phyloP scores from a whole-genome alignment of 106 monocot genomes.

The Dendrobium catenatum region DNA sequence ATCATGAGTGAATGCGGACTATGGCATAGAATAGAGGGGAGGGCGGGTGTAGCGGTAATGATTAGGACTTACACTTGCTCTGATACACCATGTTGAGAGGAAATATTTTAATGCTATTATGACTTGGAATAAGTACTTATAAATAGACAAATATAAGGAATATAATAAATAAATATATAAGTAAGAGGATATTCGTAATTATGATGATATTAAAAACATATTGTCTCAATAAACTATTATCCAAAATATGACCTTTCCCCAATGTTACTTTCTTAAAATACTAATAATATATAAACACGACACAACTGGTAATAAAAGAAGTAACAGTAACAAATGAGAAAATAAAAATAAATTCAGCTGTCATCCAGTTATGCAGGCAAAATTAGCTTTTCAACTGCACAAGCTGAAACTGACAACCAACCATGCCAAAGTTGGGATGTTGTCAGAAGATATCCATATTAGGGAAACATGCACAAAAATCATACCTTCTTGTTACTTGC shows the following conservation, averaged over 20 bases:
- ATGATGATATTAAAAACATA: background rate
- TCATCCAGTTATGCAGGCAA: background rate
- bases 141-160: no score
- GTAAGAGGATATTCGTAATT: no score
- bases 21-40: no score
- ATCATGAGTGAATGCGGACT: no score
- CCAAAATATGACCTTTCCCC: background rate
- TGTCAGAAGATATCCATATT: background rate
- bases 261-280: background rate
- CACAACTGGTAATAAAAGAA: background rate
- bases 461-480: background rate
- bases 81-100: no score
- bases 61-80: no score
- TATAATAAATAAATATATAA: no score
- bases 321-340: background rate
- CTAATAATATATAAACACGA: background rate
- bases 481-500: conserved; percentile 66
- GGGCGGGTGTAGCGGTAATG: no score
- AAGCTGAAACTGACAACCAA: background rate
- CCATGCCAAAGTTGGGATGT: background rate
- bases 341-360: background rate
- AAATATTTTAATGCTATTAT: no score
- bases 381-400: background rate
- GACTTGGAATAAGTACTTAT: no score
- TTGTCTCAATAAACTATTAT: background rate